Percentiles rank a stretch among this genome's conserved stretches.
These are phyloP conservation scores for Trematosphaeria pertusa DNA, from an alignment of 2,329 filamentous ascomycete species.

Conservation along the genomic window DNA sequence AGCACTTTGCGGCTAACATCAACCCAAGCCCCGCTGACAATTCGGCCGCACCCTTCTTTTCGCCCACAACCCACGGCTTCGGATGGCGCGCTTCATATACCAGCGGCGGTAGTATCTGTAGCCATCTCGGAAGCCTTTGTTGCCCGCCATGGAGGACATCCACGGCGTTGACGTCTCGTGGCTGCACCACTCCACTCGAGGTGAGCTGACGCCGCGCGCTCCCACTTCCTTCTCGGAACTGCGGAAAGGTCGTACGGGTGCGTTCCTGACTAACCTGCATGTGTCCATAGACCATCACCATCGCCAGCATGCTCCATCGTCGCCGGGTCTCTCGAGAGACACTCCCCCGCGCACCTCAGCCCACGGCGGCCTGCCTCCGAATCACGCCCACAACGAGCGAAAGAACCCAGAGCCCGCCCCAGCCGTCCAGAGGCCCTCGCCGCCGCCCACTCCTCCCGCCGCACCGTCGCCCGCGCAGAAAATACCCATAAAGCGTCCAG, in stretches of 20 bases:
- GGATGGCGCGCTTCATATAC: constrained; percentile 35
- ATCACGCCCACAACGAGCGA: constrained; percentile 23
- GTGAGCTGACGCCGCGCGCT: constrained; percentile 57
- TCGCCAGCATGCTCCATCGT: constrained; percentile 43
- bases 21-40: constrained; percentile 39
- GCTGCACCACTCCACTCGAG: constrained; percentile 86
- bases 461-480: constrained; percentile 33
- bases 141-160: constrained; percentile 73
- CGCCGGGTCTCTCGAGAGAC: constrained; percentile 42
- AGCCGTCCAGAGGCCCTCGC: constrained; percentile 38
- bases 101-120: constrained; percentile 27
- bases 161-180: constrained; percentile 88
- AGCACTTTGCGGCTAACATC: constrained; percentile 25
- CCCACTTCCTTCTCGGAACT: constrained; percentile 25
- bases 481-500: constrained; percentile 47
- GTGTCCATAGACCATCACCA: constrained; percentile 41
- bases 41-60: constrained; percentile 22
- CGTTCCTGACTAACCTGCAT: constrained; percentile 25
- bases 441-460: constrained; percentile 21
- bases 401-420: constrained; percentile 22
- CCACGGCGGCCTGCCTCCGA: constrained; percentile 35
- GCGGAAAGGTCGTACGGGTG: constrained; percentile 20
- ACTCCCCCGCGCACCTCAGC: constrained; percentile 45
- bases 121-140: constrained; percentile 17
- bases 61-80: constrained; percentile 17